Evolutionary conservation across 148 eudicot species (phyloP).

Genomic region (Selenicereus undatus): DNA sequence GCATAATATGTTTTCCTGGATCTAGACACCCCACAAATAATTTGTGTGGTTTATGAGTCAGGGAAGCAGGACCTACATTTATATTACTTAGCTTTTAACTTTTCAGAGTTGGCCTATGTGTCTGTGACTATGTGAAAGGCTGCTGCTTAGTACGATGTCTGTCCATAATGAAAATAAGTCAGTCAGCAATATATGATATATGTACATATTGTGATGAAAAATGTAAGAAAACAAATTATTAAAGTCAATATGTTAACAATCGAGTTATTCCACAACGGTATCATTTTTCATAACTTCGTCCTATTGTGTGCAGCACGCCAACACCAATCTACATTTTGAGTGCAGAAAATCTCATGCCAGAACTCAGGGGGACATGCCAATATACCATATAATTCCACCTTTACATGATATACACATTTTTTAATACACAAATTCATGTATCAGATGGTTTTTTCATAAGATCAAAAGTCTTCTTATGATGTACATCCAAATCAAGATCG

Average conservation of each 20-base stretch:
- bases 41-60: background rate
- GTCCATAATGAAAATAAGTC: background rate
- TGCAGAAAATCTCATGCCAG: background rate
- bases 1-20: background rate
- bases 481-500: too few relatives aligned
- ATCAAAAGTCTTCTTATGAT: background rate
- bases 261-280: background rate
- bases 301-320: background rate
- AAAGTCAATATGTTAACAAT: background rate
- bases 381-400: background rate
- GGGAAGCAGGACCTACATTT: background rate
- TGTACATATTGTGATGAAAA: background rate
- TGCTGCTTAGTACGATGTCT: background rate
- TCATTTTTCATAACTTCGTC: background rate
- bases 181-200: background rate
- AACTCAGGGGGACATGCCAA: background rate
- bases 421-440: background rate
- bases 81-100: background rate
- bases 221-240: background rate
- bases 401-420: too few relatives aligned
- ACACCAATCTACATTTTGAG: background rate
- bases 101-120: conserved; percentile 1
- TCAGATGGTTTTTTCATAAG: background rate
- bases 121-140: background rate
- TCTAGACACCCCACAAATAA: too few relatives aligned